phyloP scores from a whole-genome alignment of 805 yeast species.

The Wickerhamomyces rabaulensis region DNA sequence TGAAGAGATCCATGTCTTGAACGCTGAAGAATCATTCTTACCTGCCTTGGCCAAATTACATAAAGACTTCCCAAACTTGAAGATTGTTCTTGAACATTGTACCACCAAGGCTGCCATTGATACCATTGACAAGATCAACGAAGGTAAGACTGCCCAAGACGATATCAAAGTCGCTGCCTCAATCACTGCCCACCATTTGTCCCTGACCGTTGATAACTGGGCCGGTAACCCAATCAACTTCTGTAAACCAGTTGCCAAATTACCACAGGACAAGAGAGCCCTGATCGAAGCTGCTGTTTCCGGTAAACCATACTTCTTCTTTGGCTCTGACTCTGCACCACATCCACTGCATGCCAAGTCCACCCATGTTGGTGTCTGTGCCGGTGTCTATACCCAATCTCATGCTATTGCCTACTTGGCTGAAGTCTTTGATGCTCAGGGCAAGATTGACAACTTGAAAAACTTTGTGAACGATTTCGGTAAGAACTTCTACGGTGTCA shows the following conservation, averaged over 20 bases:
- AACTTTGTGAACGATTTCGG: constrained; percentile 78
- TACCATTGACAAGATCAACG: constrained; percentile 63
- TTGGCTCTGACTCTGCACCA: constrained; percentile 98
- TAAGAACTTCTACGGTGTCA: constrained; percentile 59
- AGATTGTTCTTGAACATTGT: constrained; percentile 90
- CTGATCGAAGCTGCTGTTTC: constrained; percentile 83
- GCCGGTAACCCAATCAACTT: constrained; percentile 93
- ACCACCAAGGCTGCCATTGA: constrained; percentile 87
- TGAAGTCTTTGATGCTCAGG: constrained; percentile 68
- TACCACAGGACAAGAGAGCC: constrained; percentile 79
- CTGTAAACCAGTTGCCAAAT: constrained; percentile 97
- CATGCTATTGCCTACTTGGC: constrained; percentile 81
- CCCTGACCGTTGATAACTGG: constrained; percentile 87
- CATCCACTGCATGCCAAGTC: constrained; percentile 81
- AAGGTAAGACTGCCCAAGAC: constrained; percentile 22
- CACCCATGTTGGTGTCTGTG: constrained; percentile 80
- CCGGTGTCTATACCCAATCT: constrained; percentile 95
- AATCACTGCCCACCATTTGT: constrained; percentile 93
- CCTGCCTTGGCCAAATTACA: constrained; percentile 84
- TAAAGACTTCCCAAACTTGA: constrained; percentile 75
- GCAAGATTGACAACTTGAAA: constrained; percentile 59
- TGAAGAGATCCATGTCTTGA: constrained; percentile 79
- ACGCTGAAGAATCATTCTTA: constrained; percentile 88
- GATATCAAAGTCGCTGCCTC: constrained; percentile 77
- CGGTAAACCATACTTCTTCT: constrained; percentile 89